phyloP scores from a whole-genome alignment of 2,329 filamentous ascomycete species.

The Gremmenia infestans region DNA sequence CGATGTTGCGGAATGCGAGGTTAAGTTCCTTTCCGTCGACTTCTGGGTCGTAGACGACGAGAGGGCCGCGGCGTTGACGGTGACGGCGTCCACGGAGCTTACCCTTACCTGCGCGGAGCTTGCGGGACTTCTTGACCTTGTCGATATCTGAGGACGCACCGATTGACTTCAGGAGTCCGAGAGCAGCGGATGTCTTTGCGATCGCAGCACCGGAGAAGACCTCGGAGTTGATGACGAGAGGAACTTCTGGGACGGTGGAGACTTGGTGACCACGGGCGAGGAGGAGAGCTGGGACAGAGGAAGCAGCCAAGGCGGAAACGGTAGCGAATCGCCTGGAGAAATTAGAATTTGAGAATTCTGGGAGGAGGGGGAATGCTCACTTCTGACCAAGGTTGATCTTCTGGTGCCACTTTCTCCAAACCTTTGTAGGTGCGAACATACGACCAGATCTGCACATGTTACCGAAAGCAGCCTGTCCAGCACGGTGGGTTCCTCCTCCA shows the following conservation, averaged over 20 bases:
- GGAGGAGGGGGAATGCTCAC: constrained; percentile 41
- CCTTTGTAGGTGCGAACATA: constrained; percentile 99
- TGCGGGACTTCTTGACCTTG: constrained; percentile 95
- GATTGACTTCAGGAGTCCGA: constrained; percentile 82
- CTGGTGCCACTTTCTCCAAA: constrained; percentile 99
- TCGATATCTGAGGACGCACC: constrained; percentile 87
- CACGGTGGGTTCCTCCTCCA: constrained; percentile 99
- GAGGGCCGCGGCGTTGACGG: constrained; percentile 95
- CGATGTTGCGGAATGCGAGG: constrained; percentile 96
- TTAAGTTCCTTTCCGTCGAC: constrained; percentile 92
- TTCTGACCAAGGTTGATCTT: constrained; percentile 99
- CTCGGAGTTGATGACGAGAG: constrained; percentile 89
- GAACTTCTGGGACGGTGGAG: constrained; percentile 88
- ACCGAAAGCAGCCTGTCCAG: constrained; percentile 99
- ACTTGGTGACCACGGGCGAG: constrained; percentile 97
- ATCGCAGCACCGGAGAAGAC: constrained; percentile 76
- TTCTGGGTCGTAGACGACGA: constrained; percentile 96
- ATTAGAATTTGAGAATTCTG: constrained; percentile 28
- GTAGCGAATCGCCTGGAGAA: constrained; percentile 82
- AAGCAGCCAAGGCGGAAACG: constrained; percentile 94
- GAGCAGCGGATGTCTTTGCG: constrained; percentile 82
- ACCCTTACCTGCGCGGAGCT: constrained; percentile 97
- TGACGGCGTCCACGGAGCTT: constrained; percentile 96
- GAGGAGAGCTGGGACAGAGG: constrained; percentile 89
- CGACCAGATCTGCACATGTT: constrained; percentile 99